Evolutionary conservation across 192 early-diverging fungal genomes (phyloP), one percentile per base, ranked within the genome.

Genomic region (Martensiomyces pterosporus): DNA sequence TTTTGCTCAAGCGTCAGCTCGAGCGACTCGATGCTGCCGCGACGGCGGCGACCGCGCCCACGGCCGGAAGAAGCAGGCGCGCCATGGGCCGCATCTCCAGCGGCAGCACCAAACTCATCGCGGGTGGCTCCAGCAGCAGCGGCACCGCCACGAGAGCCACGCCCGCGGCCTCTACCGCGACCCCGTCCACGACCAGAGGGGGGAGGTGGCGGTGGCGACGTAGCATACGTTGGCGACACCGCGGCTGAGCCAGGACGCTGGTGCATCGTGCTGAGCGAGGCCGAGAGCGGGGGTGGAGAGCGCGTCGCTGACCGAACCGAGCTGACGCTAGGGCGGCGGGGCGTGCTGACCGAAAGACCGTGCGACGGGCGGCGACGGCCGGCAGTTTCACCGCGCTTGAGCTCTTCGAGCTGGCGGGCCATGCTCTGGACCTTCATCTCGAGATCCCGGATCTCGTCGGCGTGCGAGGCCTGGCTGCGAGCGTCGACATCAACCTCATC

Each of bases 1-100:
- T 98, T 94, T 64, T 93, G 86, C 53, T 93, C 86, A 57, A 88
- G 82, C 1, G 87, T 88, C 17, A 97, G 76, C 36, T 67, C 71
- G 39, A 67, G 52, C 17, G 65, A 67, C 48, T 75, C 71, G 19
- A 75, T 64, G 50, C 64, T 61, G 39, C 66, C 73, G 19, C 57
- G 52, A 27, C 65, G 57, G 6, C 61, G 35, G 15, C 43, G 55
- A 5, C 68, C 55, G 18, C 66, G 57, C 0, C 73, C 59, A 19
- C 64, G 63, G 3, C 72, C 60, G 5, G 32, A 52, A 43, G 43
- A 54, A 44, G 23, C 38, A 19, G 56, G 47, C 19, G 48, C 35
- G 27, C 47, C 34, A 16, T 32, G 47, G 17, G 46, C 47, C 9
- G 40, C 27, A 1, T 24, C 44, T 2, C 39, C 48, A 6, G 18